These are phyloP conservation scores for Bremia lactucae DNA, from an alignment of 352 stramenopile genomes.

Conservation along the genomic window DNA sequence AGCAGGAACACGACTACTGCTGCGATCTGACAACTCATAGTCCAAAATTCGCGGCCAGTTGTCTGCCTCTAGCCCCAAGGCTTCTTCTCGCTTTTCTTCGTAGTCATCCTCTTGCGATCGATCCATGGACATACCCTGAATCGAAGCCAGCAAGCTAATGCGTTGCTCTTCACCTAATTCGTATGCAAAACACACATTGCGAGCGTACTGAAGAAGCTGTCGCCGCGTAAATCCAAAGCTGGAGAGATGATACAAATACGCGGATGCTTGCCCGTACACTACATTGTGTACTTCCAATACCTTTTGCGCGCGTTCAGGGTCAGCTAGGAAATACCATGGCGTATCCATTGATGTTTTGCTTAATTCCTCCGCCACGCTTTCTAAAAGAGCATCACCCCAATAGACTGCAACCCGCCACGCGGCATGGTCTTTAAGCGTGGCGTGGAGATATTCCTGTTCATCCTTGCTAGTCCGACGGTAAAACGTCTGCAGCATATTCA, in stretches of 20 bases:
- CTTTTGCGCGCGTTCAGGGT: constrained; percentile 49
- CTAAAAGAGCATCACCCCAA: constrained; percentile 63
- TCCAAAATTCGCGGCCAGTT: constrained; percentile 9
- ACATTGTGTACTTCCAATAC: constrained; percentile 71
- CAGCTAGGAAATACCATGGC: constrained; percentile 56
- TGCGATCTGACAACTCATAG: constrained; percentile 14
- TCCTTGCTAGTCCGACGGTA: constrained; percentile 36
- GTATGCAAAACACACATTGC: constrained; percentile 72
- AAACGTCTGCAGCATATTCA: constrained; percentile 84
- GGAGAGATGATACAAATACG: constrained; percentile 68
- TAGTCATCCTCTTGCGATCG: constrained; percentile 27
- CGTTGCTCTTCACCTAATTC: constrained; percentile 72
- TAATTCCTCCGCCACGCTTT: constrained; percentile 70
- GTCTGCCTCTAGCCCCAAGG: constrained; percentile 17
- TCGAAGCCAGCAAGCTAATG: constrained; percentile 48
- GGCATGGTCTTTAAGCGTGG: constrained; percentile 35
- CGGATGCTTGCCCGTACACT: constrained; percentile 61
- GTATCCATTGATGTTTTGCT: constrained; percentile 52
- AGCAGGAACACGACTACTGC: constrained; percentile 16
- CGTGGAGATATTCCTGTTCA: constrained; percentile 52
- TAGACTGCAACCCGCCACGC: constrained; percentile 59
- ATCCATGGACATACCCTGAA: constrained; percentile 31
- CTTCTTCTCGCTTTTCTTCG: constrained; percentile 26
- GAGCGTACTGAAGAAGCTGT: constrained; percentile 61
- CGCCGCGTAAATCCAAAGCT: constrained; percentile 54